phyloP scores from a whole-genome alignment of 2,329 filamentous ascomycete genomes.

The Aspergillus brunneoviolaceus region DNA sequence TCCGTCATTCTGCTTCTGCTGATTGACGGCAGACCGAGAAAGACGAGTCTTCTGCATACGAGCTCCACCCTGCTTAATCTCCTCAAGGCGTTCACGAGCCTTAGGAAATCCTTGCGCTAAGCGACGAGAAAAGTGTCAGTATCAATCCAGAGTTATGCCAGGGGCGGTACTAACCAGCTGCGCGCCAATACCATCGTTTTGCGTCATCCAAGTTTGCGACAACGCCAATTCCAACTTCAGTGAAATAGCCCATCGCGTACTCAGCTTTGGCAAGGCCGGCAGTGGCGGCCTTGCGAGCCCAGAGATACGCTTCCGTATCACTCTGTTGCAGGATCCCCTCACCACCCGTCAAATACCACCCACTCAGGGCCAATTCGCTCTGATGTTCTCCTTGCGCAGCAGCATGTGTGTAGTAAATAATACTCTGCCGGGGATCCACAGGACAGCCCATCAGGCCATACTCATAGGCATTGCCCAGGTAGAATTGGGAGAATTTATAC shows the following conservation, averaged over 20 bases:
- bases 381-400: slow-evolving; percentile 94
- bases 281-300: slow-evolving; percentile 89
- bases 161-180: slow-evolving; percentile 70
- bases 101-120: slow-evolving; percentile 92
- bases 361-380: slow-evolving; percentile 77
- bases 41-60: slow-evolving; percentile 73
- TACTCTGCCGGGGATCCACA: slow-evolving; percentile 79
- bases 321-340: slow-evolving; percentile 86
- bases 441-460: slow-evolving; percentile 81
- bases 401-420: slow-evolving; percentile 90
- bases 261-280: slow-evolving; percentile 89
- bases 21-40: slow-evolving; percentile 76
- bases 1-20: slow-evolving; percentile 82
- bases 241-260: slow-evolving; percentile 98
- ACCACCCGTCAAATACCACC: slow-evolving; percentile 93
- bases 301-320: slow-evolving; percentile 94
- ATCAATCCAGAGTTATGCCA: not conserved
- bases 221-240: slow-evolving; percentile 89
- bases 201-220: slow-evolving; percentile 87
- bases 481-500: slow-evolving; percentile 93
- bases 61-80: slow-evolving; percentile 77
- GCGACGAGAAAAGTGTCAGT: slow-evolving; percentile 9
- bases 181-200: slow-evolving; percentile 96
- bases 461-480: slow-evolving; percentile 83
- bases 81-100: slow-evolving; percentile 86